These are phyloP conservation scores for Hibiscus mutabilis DNA, from an alignment of 345 rosid genomes.

Conservation along the genomic window DNA sequence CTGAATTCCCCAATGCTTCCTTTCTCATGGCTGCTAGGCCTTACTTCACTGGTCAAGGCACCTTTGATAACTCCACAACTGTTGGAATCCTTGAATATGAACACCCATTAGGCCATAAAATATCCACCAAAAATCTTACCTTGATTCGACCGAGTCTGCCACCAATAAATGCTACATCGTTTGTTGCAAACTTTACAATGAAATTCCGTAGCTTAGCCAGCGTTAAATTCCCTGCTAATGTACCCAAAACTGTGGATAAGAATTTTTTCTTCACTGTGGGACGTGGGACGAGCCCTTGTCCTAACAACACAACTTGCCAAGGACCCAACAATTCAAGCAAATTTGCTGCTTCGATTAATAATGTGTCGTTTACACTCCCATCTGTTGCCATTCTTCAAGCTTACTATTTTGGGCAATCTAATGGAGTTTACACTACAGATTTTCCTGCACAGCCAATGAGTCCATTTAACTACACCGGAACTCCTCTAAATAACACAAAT, in stretches of 20 bases:
- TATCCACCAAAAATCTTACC: conserved; percentile 18
- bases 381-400: conserved; percentile 39
- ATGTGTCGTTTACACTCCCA: conserved; percentile 33
- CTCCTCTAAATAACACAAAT: conserved; percentile 28
- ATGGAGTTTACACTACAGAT: conserved; percentile 35
- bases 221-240: conserved; percentile 33
- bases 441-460: conserved; percentile 22
- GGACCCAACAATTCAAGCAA: conserved; percentile 36
- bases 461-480: conserved; percentile 28
- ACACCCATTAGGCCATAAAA: conserved; percentile 4
- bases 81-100: conserved; percentile 38
- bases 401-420: conserved; percentile 26
- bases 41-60: conserved; percentile 30
- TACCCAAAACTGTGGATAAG: conserved; percentile 26
- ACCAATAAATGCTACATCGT: conserved; percentile 21
- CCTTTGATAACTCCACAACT: conserved; percentile 36
- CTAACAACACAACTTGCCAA: conserved; percentile 32
- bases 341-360: conserved; percentile 37
- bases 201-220: conserved; percentile 35
- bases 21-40: conserved; percentile 42
- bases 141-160: conserved; percentile 37
- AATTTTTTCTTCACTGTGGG: conserved; percentile 38
- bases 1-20: conserved; percentile 28
- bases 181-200: conserved; percentile 26
- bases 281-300: conserved; percentile 36